These are phyloP conservation scores for Candida hungchunana DNA, from an alignment of 805 yeast species.

Conservation along the genomic window DNA sequence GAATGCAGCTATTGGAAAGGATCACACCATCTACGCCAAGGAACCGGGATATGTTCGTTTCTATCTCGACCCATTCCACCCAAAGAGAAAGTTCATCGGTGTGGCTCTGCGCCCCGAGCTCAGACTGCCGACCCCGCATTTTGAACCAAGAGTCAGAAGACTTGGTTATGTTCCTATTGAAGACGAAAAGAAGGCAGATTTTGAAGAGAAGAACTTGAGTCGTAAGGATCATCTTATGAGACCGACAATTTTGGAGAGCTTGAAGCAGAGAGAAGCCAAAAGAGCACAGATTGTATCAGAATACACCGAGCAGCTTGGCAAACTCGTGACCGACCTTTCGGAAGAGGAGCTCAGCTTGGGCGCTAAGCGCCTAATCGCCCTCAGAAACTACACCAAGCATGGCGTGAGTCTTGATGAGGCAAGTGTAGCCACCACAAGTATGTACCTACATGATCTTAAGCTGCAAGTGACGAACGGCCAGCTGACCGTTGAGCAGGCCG, in stretches of 20 bases:
- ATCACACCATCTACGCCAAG: constrained; percentile 84
- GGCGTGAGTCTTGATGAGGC: constrained; percentile 60
- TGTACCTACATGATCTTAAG: constrained; percentile 41
- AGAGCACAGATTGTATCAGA: constrained; percentile 30
- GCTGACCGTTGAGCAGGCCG: constrained; percentile 31
- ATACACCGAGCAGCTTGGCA: constrained; percentile 31
- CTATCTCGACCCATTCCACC: constrained; percentile 95
- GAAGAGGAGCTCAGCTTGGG: constrained; percentile 35
- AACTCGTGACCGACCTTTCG: constrained; percentile 21
- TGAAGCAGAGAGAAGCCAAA: constrained; percentile 37
- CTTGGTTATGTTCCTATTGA: constrained; percentile 63
- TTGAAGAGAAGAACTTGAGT: constrained; percentile 57
- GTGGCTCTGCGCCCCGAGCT: constrained; percentile 65
- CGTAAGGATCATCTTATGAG: constrained; percentile 63
- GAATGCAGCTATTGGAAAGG: constrained; percentile 84
- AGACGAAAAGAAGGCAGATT: constrained; percentile 45
- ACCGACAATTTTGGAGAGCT: constrained; percentile 42
- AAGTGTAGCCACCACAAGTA: constrained; percentile 50
- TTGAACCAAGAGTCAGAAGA: constrained; percentile 82
- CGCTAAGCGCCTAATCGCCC: constrained; percentile 48
- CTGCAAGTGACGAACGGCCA: constrained; percentile 12
- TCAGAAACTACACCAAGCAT: constrained; percentile 51
- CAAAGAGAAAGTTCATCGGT: constrained; percentile 86
- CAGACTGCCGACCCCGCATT: constrained; percentile 82
- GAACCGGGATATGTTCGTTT: constrained; percentile 94